Base-by-base conservation (phyloP, 192 early-diverging fungal species). In the Backusella mclennaniae region DNA sequence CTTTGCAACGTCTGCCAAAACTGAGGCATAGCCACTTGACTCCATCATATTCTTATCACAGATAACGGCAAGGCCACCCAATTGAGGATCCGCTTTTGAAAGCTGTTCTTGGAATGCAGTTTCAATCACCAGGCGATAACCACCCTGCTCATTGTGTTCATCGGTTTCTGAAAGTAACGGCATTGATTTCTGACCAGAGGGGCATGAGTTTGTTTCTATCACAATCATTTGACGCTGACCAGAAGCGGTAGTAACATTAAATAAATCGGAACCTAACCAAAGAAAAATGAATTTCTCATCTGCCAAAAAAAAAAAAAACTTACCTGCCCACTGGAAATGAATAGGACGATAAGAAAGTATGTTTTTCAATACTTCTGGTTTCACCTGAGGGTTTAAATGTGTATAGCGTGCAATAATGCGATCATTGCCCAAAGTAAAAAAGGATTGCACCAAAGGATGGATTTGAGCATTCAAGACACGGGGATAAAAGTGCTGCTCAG, bases 161-260 rank as follows among this genome's bases (percentile, higher is more conserved):
- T 95, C 91, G 7, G 90, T 84, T 73, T 94, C 93, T 7, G 89
- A 91, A 14, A 96, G 77, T 2, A 94, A 81, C 11, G 95, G 95
- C 95, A 96, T 96, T 6, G 95, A 96, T 78, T 96, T 96, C 83
- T 93, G 94, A 33, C 95, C 95, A 23, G 93, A 94, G 5, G 95
- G 95, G 73, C 95, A 96, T 53, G 94, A 95, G 81, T 96, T 96
- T 46, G 95, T 96, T 78, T 96, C 95, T 33, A 96, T 91, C 49
- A 96, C 90, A 82, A 96, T 95, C 95, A 96, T 96, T 82, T 96
- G 95, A 39, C 93, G 89, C 74, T 93, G 92, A 11, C 95, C 95
- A 56, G 82, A 86, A 7, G 91, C 86, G 19, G 94, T 96, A 1
- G 94, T 95, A 41, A 95, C 91, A 85, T 95, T 94, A 85, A 96